phyloP scores from a whole-genome alignment of 352 stramenopile genomes.

The Phytophthora pluvialis region DNA sequence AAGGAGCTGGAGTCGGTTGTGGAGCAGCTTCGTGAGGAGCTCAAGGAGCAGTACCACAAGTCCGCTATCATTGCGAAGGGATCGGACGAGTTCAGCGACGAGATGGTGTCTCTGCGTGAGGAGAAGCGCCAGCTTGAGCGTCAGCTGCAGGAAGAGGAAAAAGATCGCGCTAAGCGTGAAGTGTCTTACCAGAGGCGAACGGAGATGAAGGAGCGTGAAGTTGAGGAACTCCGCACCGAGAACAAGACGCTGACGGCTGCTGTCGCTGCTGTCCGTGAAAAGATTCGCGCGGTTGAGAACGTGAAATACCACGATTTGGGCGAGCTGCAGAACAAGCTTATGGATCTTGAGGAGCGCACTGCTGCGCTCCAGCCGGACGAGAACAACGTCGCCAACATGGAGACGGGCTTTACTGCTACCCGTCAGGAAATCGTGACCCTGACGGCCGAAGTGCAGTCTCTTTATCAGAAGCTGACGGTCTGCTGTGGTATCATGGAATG shows the following conservation, averaged over 20 bases:
- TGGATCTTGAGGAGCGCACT: constrained; percentile 49
- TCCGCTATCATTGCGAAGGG: constrained; percentile 44
- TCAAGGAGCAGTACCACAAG: constrained; percentile 61
- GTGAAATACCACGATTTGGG: constrained; percentile 50
- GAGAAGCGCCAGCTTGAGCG: constrained; percentile 50
- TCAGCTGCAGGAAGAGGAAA: constrained; percentile 42
- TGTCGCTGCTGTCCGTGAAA: constrained; percentile 45
- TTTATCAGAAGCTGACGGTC: constrained; percentile 61
- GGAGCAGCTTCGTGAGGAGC: constrained; percentile 43
- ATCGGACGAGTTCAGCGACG: constrained; percentile 53
- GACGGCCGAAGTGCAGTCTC: constrained; percentile 50
- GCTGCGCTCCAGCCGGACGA: constrained; percentile 43
- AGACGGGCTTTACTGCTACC: constrained; percentile 51
- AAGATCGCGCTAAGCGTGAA: constrained; percentile 49
- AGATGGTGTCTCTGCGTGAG: constrained; percentile 49
- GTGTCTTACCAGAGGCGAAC: constrained; percentile 47
- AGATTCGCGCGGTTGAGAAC: constrained; percentile 52
- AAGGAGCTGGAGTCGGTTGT: constrained; percentile 53
- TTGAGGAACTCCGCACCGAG: constrained; percentile 46
- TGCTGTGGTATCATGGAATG: constrained; percentile 69
- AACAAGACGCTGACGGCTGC: constrained; percentile 47
- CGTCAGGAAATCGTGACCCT: constrained; percentile 55
- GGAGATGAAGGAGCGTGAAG: constrained; percentile 52
- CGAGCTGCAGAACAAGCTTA: constrained; percentile 39
- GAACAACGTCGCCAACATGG: constrained; percentile 34